Conservation (phyloP, 768 basidiomycete genomes). For the Xerocomus brunneocitrinus region DNA sequence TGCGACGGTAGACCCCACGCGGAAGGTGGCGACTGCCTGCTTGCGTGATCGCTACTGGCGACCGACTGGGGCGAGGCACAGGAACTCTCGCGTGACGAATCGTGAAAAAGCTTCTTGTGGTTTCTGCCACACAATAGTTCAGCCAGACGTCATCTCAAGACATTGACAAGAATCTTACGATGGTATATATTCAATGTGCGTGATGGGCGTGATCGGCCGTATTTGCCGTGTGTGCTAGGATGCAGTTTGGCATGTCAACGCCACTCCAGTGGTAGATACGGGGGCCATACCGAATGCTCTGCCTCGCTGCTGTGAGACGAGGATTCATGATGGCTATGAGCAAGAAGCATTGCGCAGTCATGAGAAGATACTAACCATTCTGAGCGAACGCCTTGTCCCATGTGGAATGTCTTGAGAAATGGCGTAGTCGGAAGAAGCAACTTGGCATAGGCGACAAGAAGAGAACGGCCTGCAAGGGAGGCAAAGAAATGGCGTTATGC, state of each 20-base stretch:
- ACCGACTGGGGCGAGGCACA: conserved; percentile 31
- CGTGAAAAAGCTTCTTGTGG: conserved; percentile 31
- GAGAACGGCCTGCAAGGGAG: conserved; percentile 20
- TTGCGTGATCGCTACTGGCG: conserved; percentile 44
- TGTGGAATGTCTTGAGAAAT: conserved; percentile 31
- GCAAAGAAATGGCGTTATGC: conserved; percentile 18
- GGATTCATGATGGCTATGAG: conserved; percentile 28
- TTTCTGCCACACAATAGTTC: conserved; percentile 19
- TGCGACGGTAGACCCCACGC: conserved; percentile 36
- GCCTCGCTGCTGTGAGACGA: conserved; percentile 24
- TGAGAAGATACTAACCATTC: conserved; percentile 36
- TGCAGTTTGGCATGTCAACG: conserved; percentile 12
- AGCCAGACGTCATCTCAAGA: conserved; percentile 9
- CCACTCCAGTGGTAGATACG: not conserved
- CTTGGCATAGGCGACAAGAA: conserved; percentile 28
- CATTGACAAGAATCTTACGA: conserved; percentile 22
- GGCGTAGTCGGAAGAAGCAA: conserved; percentile 23
- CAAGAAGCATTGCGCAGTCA: conserved; percentile 30
- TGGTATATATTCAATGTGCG: conserved; percentile 31
- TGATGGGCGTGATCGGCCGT: conserved; percentile 35
- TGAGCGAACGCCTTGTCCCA: conserved; percentile 34
- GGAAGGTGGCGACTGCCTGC: conserved; percentile 44
- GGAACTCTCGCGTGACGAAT: conserved; percentile 27
- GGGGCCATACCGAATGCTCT: conserved; percentile 25
- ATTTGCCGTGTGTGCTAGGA: conserved; percentile 28